Conservation (phyloP, 2,329 filamentous ascomycete genomes). For the Neofusicoccum sp. region DNA sequence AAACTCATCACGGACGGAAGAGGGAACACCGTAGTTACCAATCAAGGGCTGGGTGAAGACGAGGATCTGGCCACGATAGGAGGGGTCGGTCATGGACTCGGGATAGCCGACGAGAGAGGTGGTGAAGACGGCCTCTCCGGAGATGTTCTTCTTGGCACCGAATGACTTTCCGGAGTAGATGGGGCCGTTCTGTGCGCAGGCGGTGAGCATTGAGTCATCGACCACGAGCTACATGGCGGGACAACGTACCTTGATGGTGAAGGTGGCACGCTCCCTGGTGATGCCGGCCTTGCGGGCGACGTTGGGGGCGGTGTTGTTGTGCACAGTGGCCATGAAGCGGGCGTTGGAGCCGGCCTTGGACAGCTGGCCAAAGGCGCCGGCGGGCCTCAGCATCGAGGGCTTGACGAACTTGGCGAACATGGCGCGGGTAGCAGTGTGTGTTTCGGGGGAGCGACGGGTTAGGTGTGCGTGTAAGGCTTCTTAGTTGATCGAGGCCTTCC, state of each 20-base stretch:
- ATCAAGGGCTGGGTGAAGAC: constrained; percentile 98
- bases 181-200: constrained; percentile 69
- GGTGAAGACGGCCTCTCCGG: constrained; percentile 97
- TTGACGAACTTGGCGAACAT: constrained; percentile 58
- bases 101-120: constrained; percentile 97
- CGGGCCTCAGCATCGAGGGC: constrained; percentile 46
- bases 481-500: constrained; percentile 66
- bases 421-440: constrained; percentile 26
- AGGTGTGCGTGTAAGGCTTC: constrained; percentile 26
- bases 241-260: constrained; percentile 81
- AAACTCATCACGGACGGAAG: constrained; percentile 76
- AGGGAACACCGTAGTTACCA: constrained; percentile 97
- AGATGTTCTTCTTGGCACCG: constrained; percentile 93
- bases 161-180: constrained; percentile 97
- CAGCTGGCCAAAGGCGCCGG: constrained; percentile 45
- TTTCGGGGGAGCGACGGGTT: constrained; percentile 2
- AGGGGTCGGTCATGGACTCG: constrained; percentile 74
- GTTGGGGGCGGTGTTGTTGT: constrained; percentile 66
- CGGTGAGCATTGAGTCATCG: constrained; percentile 10
- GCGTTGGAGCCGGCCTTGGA: constrained; percentile 44
- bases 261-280: constrained; percentile 76
- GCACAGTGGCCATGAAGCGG: constrained; percentile 64
- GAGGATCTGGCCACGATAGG: constrained; percentile 82
- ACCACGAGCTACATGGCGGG: neutral
- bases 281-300: constrained; percentile 61